A percentile compares a stretch with the other conserved stretches of the same genome.
These are phyloP conservation scores for Apiospora pterosperma DNA, from an alignment of 2,329 filamentous ascomycete genomes.

Conservation along the genomic window DNA sequence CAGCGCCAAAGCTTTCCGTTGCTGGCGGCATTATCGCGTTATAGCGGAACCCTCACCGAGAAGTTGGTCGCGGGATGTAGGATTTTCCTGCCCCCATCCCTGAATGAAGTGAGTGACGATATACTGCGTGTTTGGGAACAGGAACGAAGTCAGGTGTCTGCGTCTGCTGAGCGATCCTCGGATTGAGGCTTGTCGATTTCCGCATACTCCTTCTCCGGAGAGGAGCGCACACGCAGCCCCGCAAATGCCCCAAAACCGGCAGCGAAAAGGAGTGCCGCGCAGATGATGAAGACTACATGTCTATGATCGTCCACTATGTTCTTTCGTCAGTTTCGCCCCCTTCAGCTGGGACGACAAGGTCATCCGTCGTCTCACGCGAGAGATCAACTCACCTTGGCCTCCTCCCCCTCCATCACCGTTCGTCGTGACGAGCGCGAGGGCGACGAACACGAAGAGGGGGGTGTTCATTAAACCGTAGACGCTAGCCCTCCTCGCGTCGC, in stretches of 20 bases:
- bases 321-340: neutral
- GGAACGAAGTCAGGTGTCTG: too few relatives aligned
- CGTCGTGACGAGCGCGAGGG: conserved; percentile 40
- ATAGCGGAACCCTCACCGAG: too few relatives aligned
- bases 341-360: too few relatives aligned
- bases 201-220: neutral
- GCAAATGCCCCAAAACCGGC: conserved; percentile 15
- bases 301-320: conserved; percentile 12
- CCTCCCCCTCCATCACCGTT: conserved; percentile 23
- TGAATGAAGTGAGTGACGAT: too few relatives aligned
- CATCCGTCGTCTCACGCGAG: neutral
- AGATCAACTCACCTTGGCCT: neutral
- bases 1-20: too few relatives aligned
- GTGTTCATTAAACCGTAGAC: conserved; percentile 36
- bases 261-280: conserved; percentile 17
- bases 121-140: too few relatives aligned
- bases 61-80: too few relatives aligned
- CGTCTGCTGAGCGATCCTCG: neutral
- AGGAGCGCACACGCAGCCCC: conserved; percentile 7
- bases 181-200: neutral
- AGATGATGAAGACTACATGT: conserved; percentile 19
- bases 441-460: conserved; percentile 56
- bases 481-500: conserved; percentile 23
- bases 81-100: too few relatives aligned
- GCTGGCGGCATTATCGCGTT: too few relatives aligned